Percentiles rank a stretch among this genome's conserved stretches.
These are phyloP conservation scores for Fraxinus dipetala DNA, from an alignment of 305 asterid genomes.

Conservation along the genomic window DNA sequence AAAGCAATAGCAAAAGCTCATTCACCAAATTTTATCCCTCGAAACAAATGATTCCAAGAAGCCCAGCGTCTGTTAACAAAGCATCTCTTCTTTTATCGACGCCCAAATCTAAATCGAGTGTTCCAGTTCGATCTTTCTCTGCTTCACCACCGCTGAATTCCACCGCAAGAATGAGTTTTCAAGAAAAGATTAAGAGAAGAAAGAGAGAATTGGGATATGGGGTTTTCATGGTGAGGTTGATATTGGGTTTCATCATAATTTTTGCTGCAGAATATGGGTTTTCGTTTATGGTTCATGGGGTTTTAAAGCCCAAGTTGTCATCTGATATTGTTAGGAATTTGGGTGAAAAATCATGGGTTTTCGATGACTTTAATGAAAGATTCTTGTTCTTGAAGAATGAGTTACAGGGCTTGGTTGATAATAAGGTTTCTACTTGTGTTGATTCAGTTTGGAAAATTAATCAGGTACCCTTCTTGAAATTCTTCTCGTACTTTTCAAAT, in stretches of 20 bases:
- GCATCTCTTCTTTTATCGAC: conserved; percentile 33
- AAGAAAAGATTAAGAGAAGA: conserved; percentile 30
- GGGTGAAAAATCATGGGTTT: conserved; percentile 30
- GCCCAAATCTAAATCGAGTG: conserved; percentile 37
- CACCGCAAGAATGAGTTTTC: conserved; percentile 19
- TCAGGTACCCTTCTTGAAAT: conserved; percentile 27
- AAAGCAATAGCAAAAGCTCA: conserved; percentile 43
- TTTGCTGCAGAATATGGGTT: conserved; percentile 47
- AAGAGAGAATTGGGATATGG: conserved; percentile 35
- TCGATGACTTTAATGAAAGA: conserved; percentile 25
- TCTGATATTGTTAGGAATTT: conserved; percentile 23
- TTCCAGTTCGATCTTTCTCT: conserved; percentile 3
- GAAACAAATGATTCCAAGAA: conserved; percentile 39
- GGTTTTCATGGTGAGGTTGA: conserved; percentile 29
- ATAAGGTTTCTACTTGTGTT: conserved; percentile 9
- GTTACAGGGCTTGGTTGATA: conserved; percentile 10
- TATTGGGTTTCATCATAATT: conserved; percentile 39
- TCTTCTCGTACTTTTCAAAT: background rate
- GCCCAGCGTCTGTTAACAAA: conserved; percentile 47
- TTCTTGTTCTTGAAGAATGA: conserved; percentile 34
- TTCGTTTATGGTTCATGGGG: conserved; percentile 39
- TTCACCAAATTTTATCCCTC: conserved; percentile 41
- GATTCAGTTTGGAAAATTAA: conserved; percentile 34
- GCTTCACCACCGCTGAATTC: conserved; percentile 33
- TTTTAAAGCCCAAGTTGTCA: conserved; percentile 42